phyloP scores from a whole-genome alignment of 345 rosid species.

The Adansonia digitata region DNA sequence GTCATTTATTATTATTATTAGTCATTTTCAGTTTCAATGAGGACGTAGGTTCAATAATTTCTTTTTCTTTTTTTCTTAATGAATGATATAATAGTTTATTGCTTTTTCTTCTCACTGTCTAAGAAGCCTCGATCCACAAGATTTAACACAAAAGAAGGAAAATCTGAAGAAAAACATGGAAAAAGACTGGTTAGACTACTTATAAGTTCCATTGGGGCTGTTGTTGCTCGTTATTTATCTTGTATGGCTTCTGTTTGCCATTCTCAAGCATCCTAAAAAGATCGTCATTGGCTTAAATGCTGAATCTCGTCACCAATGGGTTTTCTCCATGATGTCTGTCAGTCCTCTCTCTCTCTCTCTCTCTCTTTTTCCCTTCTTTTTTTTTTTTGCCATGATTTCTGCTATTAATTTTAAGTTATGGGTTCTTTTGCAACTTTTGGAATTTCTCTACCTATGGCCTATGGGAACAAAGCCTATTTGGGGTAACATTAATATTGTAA shows the following conservation, averaged over 20 bases:
- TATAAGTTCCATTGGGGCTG: conserved; percentile 44
- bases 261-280: conserved; percentile 28
- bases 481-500: not conserved
- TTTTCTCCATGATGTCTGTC: conserved; percentile 66
- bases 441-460: conserved; percentile 1
- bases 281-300: conserved; percentile 74
- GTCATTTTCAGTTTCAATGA: too few relatives aligned
- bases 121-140: too few relatives aligned
- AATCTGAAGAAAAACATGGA: conserved; percentile 27
- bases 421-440: too few relatives aligned
- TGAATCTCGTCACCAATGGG: conserved; percentile 81
- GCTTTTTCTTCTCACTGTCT: too few relatives aligned
- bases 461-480: not conserved
- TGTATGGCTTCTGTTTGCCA: conserved; percentile 39
- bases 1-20: too few relatives aligned
- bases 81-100: too few relatives aligned
- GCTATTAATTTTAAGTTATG: not conserved
- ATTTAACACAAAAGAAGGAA: too few relatives aligned
- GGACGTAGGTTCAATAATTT: too few relatives aligned
- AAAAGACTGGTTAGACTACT: conserved; percentile 32
- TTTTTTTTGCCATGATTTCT: not conserved
- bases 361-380: not conserved
- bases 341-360: too few relatives aligned
- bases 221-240: conserved; percentile 34
- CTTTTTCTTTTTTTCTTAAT: too few relatives aligned